Conservation (phyloP, 1,139 yeast genomes). For the Taiozyma sp. region DNA sequence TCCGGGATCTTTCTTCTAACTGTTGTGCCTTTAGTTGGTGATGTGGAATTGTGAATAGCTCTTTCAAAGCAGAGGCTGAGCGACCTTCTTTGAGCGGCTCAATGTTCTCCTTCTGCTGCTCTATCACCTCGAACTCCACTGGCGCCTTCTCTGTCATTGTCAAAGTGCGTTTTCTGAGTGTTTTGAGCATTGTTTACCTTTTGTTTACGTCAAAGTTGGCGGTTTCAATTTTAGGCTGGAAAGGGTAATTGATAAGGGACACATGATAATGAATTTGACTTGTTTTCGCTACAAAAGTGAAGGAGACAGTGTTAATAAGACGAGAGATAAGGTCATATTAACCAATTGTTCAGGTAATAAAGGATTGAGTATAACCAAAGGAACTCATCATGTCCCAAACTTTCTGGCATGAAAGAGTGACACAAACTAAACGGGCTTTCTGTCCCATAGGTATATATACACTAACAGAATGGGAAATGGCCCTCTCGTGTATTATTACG, state of each 20-base stretch:
- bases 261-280: background rate
- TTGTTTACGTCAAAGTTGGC: background rate
- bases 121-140: conserved; percentile 49
- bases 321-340: no score
- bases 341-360: no score
- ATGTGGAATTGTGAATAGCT: conserved; percentile 34
- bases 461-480: no score
- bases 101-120: conserved; percentile 77
- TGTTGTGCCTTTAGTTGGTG: conserved; percentile 29
- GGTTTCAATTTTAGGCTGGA: background rate
- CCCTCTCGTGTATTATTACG: background rate
- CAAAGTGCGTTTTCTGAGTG: background rate
- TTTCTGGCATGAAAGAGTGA: no score
- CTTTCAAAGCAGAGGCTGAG: conserved; percentile 55
- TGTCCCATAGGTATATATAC: no score
- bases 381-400: no score
- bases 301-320: no score
- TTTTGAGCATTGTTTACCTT: background rate
- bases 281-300: no score
- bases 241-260: background rate
- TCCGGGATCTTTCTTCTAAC: conserved; percentile 32
- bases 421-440: no score
- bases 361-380: no score
- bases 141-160: background rate
- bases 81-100: conserved; percentile 68